Conservation (phyloP, 306 rosid species). For the Rosa rugosa region DNA sequence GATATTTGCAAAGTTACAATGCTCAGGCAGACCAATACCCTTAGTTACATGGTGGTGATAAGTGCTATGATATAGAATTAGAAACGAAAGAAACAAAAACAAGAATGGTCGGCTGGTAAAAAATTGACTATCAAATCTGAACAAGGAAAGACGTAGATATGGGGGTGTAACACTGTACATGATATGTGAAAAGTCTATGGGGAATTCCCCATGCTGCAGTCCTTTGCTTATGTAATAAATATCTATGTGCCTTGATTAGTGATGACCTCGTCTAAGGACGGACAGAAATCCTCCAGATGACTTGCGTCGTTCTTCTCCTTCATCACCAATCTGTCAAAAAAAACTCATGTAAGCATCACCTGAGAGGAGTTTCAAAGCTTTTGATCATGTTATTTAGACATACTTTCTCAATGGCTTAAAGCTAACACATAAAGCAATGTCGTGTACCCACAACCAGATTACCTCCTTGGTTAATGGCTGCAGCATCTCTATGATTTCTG, state of each 20-base stretch:
- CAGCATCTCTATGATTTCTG: conserved; percentile 69
- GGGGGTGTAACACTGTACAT: conserved; percentile 48
- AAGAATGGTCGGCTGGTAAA: conserved; percentile 26
- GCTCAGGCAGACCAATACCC: conserved; percentile 25
- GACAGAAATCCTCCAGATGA: conserved; percentile 63
- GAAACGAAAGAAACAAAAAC: background rate
- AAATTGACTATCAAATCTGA: conserved; percentile 20
- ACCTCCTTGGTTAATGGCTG: conserved; percentile 73
- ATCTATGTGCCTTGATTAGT: conserved; percentile 33
- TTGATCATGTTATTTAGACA: background rate
- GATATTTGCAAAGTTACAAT: conserved; percentile 21
- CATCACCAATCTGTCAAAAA: conserved; percentile 57
- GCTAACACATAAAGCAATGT: background rate
- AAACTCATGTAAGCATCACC: conserved; percentile 6
- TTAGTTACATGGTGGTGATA: background rate
- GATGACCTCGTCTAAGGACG: conserved; percentile 66
- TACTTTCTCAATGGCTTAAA: background rate
- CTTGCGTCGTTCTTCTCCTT: conserved; percentile 68
- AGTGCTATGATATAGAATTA: background rate
- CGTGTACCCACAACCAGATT: background rate
- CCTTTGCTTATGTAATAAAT: conserved; percentile 32
- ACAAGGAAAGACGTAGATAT: background rate
- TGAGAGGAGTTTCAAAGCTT: background rate
- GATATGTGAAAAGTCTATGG: conserved; percentile 22
- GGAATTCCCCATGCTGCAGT: conserved; percentile 28